These are phyloP conservation scores for Lactarius evosmus DNA, from an alignment of 768 basidiomycete species.

Conservation along the genomic window DNA sequence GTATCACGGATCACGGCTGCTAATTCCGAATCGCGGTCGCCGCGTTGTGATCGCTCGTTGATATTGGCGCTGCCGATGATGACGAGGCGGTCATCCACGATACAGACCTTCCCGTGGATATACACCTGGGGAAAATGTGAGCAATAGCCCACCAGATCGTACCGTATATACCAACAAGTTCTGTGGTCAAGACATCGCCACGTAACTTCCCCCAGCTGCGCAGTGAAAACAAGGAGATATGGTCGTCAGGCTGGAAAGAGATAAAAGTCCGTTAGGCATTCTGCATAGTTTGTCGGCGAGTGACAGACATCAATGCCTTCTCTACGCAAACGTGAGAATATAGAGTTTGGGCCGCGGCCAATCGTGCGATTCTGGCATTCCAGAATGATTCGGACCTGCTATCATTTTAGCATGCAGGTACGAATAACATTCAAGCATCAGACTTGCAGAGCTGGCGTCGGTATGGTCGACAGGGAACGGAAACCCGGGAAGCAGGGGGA, in stretches of 20 bases:
- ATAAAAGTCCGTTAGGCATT: slow-evolving; percentile 8
- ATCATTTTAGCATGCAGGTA: slow-evolving; percentile 13
- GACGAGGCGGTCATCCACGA: slow-evolving; percentile 91
- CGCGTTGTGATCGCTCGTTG: slow-evolving; percentile 93
- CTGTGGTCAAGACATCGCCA: slow-evolving; percentile 79
- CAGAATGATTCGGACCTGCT: slow-evolving; percentile 85
- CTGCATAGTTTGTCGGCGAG: slow-evolving; percentile 3
- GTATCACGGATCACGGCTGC: slow-evolving; percentile 93
- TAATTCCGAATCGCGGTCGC: slow-evolving; percentile 95
- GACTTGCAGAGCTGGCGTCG: slow-evolving; percentile 84
- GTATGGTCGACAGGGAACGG: slow-evolving; percentile 88
- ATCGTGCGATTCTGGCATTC: slow-evolving; percentile 94
- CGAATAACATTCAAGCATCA: not conserved
- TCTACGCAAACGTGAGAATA: slow-evolving; percentile 79
- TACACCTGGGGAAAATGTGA: slow-evolving; percentile 56
- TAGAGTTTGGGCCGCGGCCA: slow-evolving; percentile 84
- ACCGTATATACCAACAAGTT: slow-evolving; percentile 54
- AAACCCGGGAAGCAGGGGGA: slow-evolving; percentile 92
- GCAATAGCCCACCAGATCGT: not conserved
- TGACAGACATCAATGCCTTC: slow-evolving; percentile 81
- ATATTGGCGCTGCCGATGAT: slow-evolving; percentile 98
- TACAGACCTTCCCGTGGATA: slow-evolving; percentile 82
- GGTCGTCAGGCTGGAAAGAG: slow-evolving; percentile 75
- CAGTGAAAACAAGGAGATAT: slow-evolving; percentile 87
- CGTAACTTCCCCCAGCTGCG: slow-evolving; percentile 93